A percentile compares a stretch with the other conserved stretches of the same genome.
These are phyloP conservation scores for Alternaria tenuissima DNA, from an alignment of 2,329 filamentous ascomycete species.

Conservation along the genomic window DNA sequence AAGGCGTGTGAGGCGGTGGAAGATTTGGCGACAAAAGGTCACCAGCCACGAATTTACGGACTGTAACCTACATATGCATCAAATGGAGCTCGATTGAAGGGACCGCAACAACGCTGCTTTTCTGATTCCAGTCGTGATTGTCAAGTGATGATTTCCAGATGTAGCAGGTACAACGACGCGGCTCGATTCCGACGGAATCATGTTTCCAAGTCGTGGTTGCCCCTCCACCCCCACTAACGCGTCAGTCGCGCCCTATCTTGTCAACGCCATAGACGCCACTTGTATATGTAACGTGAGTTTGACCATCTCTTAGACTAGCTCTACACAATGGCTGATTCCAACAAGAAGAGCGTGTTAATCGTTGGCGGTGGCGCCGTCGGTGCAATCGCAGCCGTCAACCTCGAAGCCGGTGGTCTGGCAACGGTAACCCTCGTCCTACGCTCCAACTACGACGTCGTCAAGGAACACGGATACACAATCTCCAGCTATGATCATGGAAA, in stretches of 20 bases:
- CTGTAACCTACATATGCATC: constrained; percentile 52
- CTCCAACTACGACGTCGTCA: constrained; percentile 63
- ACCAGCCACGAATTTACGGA: constrained; percentile 47
- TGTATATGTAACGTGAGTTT: constrained; percentile 11
- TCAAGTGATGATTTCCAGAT: constrained; percentile 1
- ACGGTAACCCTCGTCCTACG: constrained; percentile 64
- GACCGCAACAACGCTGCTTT: constrained; percentile 21
- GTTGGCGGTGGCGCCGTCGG: constrained; percentile 66
- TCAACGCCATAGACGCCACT: constrained; percentile 6
- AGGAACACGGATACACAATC: constrained; percentile 61
- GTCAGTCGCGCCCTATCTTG: constrained; percentile 21
- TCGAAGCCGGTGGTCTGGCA: constrained; percentile 62
- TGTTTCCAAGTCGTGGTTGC: constrained; percentile 16
- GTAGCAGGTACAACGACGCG: constrained; percentile 5
- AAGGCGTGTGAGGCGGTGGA: constrained; percentile 38
- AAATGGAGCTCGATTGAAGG: constrained; percentile 52
- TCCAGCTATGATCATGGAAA: constrained; percentile 64
- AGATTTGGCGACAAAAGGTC: constrained; percentile 44
- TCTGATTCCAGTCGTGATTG: constrained; percentile 4
- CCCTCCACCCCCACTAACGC: constrained; percentile 39
- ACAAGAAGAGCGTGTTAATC: constrained; percentile 56
- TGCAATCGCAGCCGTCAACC: constrained; percentile 63
- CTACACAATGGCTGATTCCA: constrained; percentile 33
- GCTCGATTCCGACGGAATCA: constrained; percentile 14
- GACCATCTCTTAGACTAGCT: not conserved